Evolutionary conservation across 208 protist genomes (phyloP).

Genomic region (Hexamita inflata): DNA sequence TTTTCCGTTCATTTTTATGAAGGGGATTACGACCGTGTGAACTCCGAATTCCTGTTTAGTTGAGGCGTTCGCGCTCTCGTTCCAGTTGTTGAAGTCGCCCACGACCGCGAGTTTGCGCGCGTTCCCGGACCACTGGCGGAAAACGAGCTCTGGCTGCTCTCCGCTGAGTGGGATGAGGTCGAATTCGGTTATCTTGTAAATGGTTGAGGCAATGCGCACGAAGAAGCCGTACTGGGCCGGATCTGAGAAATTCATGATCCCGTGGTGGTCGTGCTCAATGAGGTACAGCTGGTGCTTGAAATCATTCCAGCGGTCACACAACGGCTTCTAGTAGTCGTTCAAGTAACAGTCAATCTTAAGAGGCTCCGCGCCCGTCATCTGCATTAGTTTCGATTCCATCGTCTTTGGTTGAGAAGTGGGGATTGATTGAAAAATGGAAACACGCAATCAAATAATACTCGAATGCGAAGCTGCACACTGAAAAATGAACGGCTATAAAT

Average conservation of each 20-base stretch:
- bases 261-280: background rate
- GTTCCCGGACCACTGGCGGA: constrained; percentile 53
- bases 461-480: too few relatives aligned
- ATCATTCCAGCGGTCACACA: background rate
- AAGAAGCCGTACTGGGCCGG: constrained; percentile 7
- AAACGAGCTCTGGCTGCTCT: constrained; percentile 33
- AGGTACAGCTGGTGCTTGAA: background rate
- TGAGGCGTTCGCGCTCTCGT: constrained; percentile 36
- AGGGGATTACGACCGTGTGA: constrained; percentile 46
- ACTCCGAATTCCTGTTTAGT: constrained; percentile 48
- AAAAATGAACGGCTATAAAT: too few relatives aligned
- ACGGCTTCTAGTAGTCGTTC: background rate
- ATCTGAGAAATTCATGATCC: background rate
- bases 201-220: background rate
- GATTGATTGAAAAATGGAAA: too few relatives aligned
- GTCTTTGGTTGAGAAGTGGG: too few relatives aligned
- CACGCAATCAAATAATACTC: too few relatives aligned
- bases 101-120: constrained; percentile 40
- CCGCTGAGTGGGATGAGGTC: background rate
- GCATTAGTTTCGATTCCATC: background rate
- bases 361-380: background rate
- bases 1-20: constrained; percentile 38
- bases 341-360: background rate
- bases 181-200: constrained; percentile 1
- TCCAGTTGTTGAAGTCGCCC: constrained; percentile 60